phyloP scores from a whole-genome alignment of 441 rosid genomes.

The Lepidium campestre region DNA sequence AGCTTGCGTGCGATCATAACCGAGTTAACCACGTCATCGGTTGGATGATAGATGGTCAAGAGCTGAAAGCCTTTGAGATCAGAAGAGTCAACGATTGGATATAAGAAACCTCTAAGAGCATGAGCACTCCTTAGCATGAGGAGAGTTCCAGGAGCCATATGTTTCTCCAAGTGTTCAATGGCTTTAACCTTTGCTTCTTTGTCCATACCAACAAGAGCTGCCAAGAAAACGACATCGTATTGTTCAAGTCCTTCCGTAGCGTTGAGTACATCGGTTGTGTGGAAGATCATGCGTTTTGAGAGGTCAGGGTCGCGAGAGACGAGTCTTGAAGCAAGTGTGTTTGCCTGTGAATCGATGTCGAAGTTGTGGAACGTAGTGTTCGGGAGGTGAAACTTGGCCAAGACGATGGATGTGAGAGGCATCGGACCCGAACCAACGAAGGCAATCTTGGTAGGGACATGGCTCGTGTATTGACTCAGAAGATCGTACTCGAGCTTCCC shows the following conservation, averaged over 20 bases:
- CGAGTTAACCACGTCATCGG: slow-evolving; percentile 79
- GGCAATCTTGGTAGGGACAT: slow-evolving; percentile 53
- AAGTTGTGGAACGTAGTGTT: slow-evolving; percentile 64
- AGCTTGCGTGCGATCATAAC: slow-evolving; percentile 64
- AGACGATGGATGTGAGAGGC: slow-evolving; percentile 76
- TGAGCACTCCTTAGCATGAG: slow-evolving; percentile 88
- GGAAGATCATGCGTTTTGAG: slow-evolving; percentile 60
- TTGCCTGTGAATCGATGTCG: slow-evolving; percentile 67
- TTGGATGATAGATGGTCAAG: slow-evolving; percentile 68
- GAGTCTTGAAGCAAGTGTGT: slow-evolving; percentile 43
- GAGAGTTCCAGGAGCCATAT: slow-evolving; percentile 66
- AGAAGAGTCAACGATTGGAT: slow-evolving; percentile 60
- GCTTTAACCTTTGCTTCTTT: slow-evolving; percentile 58
- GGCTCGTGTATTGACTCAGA: slow-evolving; percentile 36
- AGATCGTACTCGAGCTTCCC: slow-evolving; percentile 65
- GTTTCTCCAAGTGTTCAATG: slow-evolving; percentile 60
- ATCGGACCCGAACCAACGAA: slow-evolving; percentile 92
- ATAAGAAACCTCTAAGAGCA: slow-evolving; percentile 80
- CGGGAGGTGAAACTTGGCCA: slow-evolving; percentile 62
- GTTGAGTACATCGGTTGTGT: slow-evolving; percentile 51
- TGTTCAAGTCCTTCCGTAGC: slow-evolving; percentile 43
- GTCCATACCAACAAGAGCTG: slow-evolving; percentile 82
- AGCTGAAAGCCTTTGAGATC: slow-evolving; percentile 74
- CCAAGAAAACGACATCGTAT: slow-evolving; percentile 74
- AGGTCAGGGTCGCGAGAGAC: slow-evolving; percentile 58